Base-by-base conservation (phyloP, 768 basidiomycete genomes). In the Rhodotorula kratochvilovae region DNA sequence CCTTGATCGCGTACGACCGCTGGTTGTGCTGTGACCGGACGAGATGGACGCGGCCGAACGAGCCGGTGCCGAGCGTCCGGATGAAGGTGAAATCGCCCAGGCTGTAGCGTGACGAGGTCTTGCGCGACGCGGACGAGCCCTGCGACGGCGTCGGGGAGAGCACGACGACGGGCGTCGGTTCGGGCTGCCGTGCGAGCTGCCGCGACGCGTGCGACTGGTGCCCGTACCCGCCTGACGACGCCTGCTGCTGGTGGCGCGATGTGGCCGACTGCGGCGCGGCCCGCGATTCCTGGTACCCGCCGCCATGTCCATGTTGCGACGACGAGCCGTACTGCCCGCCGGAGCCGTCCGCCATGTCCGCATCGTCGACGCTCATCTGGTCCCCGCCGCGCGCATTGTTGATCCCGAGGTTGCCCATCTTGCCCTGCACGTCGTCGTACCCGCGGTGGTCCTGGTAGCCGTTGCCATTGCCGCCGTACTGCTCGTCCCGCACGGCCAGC, bases 41-140 rank as follows among this genome's bases (percentile, higher is more conserved):
- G 10, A 99, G 85, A 57, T 97, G 84, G 27, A 99, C 96, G 65
- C 92, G 87, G 60, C 87, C 96, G 81, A 99, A 99, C 0, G 95
- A 98, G 11, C 96, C 96, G 2, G 95, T 95, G 36, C 96, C 95
- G 67, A 79, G 72, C 7, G 78, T 79, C 12, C 77, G 71, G 48
- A 75, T 75, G 58, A 79, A 77, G 51, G 72, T 72, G 56, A 79
- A 79, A 66, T 79, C 78, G 67, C 55, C 45, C 25, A 78, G 68
- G 61, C 64, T 76, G 69, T 78, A 78, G 11, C 77, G 74, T 10
- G 77, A 78, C n/a, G 69, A 63, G 3, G 77, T 77, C 66, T 76
- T 76, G 61, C 77, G 72, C 36, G 74, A 74, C 0, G 29, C 36
- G 13, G 58, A 59, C 42, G 77, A 77, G 16, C 67, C 59, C 16